A percentile compares a stretch with the other conserved stretches of the same genome.
Conservation (phyloP, 2,329 filamentous ascomycete genomes). For the Clathrospora elynae region DNA sequence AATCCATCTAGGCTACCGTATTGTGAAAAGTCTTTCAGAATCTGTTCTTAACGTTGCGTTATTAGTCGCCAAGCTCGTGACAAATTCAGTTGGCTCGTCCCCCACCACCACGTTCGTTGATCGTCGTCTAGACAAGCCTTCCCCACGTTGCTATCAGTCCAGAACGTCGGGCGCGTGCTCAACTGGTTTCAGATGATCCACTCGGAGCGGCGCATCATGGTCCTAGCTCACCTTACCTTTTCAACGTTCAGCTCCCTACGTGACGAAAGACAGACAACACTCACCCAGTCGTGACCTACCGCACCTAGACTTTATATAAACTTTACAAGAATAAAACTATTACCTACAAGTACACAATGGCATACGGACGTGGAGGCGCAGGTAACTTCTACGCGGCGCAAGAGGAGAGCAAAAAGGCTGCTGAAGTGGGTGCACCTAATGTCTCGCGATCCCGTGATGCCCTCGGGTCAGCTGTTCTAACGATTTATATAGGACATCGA, state of each 20-base stretch:
- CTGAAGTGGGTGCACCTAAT: slow-evolving; percentile 35
- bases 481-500: slow-evolving; percentile 45
- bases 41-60: slow-evolving; percentile 12
- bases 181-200: slow-evolving; percentile 20
- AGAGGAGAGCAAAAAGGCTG: slow-evolving; percentile 37
- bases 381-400: slow-evolving; percentile 51
- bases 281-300: no score
- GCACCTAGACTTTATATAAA: neutral
- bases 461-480: slow-evolving; percentile 2
- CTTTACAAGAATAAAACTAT: no score
- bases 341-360: slow-evolving; percentile 23
- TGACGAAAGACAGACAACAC: no score
- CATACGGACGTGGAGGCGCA: slow-evolving; percentile 53
- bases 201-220: slow-evolving; percentile 16
- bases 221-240: neutral
- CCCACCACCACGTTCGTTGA: slow-evolving; percentile 23
- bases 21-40: neutral
- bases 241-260: neutral
- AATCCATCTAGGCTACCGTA: neutral
- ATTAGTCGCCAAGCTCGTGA: slow-evolving; percentile 32
- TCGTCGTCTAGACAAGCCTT: slow-evolving; percentile 26
- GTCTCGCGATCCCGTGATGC: no score
- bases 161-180: slow-evolving; percentile 9
- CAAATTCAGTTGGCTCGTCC: slow-evolving; percentile 31
- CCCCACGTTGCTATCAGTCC: slow-evolving; percentile 32